Conservation (phyloP, 2,329 filamentous ascomycete species). For the Teratosphaeria zuluensis region DNA sequence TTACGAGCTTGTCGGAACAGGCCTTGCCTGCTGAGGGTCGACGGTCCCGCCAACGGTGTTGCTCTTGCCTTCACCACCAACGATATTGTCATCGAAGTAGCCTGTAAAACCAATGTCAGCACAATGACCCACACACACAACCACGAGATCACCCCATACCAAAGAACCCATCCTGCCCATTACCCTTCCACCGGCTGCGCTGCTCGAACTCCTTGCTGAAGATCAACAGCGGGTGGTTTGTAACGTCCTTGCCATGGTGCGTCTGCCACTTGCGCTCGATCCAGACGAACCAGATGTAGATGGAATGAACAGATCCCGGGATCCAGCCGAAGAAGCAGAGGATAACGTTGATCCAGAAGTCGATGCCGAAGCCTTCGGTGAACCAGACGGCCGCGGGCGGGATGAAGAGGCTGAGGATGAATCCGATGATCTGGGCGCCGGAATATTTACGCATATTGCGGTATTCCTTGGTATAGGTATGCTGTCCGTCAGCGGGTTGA, state of each 20-base stretch:
- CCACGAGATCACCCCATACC: background rate
- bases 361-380: conserved; percentile 5
- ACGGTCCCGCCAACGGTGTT: conserved; percentile 1
- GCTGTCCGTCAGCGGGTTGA: too few species aligned
- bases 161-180: conserved; percentile 1
- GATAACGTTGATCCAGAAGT: conserved; percentile 5
- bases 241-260: conserved; percentile 1
- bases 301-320: conserved; percentile 3
- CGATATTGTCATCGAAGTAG: conserved; percentile 2
- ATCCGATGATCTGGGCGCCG: conserved; percentile 1
- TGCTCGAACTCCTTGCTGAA: conserved; percentile 4
- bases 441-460: conserved; percentile 3
- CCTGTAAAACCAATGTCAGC: background rate
- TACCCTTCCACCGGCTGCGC: conserved; percentile 2
- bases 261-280: conserved; percentile 5
- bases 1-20: background rate
- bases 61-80: background rate
- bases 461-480: too few species aligned
- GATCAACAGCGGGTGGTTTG: conserved; percentile 1
- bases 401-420: conserved; percentile 4
- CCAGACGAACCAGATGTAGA: conserved; percentile 2
- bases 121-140: background rate
- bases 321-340: conserved; percentile 3
- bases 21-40: conserved; percentile 1
- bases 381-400: conserved; percentile 2